Base-by-base conservation (phyloP, 108 stramenopile genomes). In the Asterionellopsis glacialis region DNA sequence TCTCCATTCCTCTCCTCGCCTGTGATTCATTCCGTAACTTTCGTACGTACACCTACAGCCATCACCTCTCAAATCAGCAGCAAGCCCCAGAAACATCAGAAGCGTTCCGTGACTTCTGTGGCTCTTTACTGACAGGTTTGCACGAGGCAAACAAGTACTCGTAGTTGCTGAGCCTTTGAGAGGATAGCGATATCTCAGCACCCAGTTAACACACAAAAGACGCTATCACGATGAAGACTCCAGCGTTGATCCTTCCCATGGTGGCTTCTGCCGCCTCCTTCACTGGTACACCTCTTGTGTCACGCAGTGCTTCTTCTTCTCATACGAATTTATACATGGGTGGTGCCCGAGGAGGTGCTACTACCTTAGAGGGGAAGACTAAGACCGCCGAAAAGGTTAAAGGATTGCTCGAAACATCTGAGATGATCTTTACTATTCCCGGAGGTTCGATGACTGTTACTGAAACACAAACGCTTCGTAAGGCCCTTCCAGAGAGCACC, bases 361-460 rank as follows among this genome's bases (percentile, higher is more conserved):
- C 95, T 38, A 81, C 87, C 3, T 63, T 88, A 25, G 81, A 72
- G 14, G 94, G 91, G 50, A 96, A 96, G 72, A 54, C 67, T 48
- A 67, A 70, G 25, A 75, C 68, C 43, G 79, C 95, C 26, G 72
- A 72, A 48, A 51, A 33, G n/a, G 81, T 96, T 0, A 70, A 77
- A 62, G 82, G 67, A 21, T 74, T 88, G 39, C 83, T 96, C 13
- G 81, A 87, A 19, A 61, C 63, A 38, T 89, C 93, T 6, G 59
- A 89, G 51, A 83, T 95, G 87, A 56, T 96, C 18, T 87, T 96
- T 68, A 65, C 90, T 41, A 76, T 90, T 47, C 92, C 92, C 9
- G 83, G 84, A 10, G 57, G 68, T 41, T 64, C 77, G 33, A 74
- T 96, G 40, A 84, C 74, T 12, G 95, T 91, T 1, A 21, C 73